These are phyloP conservation scores for Lipomyces oligophaga DNA, from an alignment of 805 yeast genomes.

Conservation along the genomic window DNA sequence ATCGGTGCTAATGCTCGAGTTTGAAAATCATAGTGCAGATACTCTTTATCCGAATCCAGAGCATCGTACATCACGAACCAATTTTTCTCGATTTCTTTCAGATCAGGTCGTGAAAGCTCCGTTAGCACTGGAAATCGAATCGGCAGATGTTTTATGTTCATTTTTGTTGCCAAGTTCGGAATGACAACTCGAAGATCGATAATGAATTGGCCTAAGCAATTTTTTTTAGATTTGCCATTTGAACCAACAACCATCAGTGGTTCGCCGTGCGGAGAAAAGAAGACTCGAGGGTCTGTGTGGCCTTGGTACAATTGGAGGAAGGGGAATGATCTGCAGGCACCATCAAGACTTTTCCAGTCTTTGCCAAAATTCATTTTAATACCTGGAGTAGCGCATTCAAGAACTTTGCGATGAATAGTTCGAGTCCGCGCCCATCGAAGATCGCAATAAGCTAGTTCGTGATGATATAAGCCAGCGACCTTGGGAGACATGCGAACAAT, in stretches of 20 bases:
- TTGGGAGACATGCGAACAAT: slow-evolving; percentile 9
- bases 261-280: slow-evolving; percentile 25
- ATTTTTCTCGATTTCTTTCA: slow-evolving; percentile 17
- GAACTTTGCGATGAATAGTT: slow-evolving; percentile 7
- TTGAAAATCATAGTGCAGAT: slow-evolving; percentile 13
- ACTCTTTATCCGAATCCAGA: slow-evolving; percentile 1
- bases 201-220: slow-evolving; percentile 18
- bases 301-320: slow-evolving; percentile 9
- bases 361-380: background rate
- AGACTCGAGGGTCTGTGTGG: slow-evolving; percentile 21
- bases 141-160: slow-evolving; percentile 13
- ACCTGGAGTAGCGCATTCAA: slow-evolving; percentile 3
- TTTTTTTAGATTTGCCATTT: slow-evolving; percentile 7
- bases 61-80: slow-evolving; percentile 24
- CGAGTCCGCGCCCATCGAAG: slow-evolving; percentile 13
- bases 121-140: slow-evolving; percentile 14
- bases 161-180: slow-evolving; percentile 11
- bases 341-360: slow-evolving; percentile 9
- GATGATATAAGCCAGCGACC: slow-evolving; percentile 4
- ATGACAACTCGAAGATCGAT: slow-evolving; percentile 20
- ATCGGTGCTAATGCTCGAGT: slow-evolving; percentile 8
- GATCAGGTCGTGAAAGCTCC: slow-evolving; percentile 11
- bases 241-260: slow-evolving; percentile 27
- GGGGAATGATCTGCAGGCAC: slow-evolving; percentile 1
- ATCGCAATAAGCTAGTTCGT: slow-evolving; percentile 21